Evolutionary conservation across 345 rosid species (phyloP).

Genomic region (Microcos paniculata): DNA sequence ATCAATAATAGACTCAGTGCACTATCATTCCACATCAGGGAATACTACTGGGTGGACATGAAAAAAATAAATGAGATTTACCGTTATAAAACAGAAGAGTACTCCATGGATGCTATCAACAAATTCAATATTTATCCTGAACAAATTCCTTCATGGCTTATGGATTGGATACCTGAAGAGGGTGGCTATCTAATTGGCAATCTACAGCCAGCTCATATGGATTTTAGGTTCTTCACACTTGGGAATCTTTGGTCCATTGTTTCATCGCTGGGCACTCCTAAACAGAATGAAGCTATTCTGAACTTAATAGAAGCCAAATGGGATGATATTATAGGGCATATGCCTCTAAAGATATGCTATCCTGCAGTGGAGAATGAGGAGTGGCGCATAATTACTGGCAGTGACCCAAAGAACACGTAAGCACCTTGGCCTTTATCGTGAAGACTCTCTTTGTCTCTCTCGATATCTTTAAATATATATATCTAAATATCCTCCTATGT

Average conservation of each 20-base stretch:
- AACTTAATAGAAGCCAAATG: conserved; percentile 76
- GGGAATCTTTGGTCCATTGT: conserved; percentile 87
- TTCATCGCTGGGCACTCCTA: conserved; percentile 77
- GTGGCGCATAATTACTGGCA: conserved; percentile 94
- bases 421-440: conserved; percentile 16
- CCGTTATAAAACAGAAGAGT: conserved; percentile 88
- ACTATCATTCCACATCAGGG: conserved; percentile 83
- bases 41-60: conserved; percentile 86
- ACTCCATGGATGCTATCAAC: conserved; percentile 78
- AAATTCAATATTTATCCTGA: conserved; percentile 92
- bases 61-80: conserved; percentile 86
- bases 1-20: conserved; percentile 83
- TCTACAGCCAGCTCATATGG: conserved; percentile 88
- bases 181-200: conserved; percentile 85
- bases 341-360: conserved; percentile 92
- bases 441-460: neutral
- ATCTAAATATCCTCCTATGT: neutral
- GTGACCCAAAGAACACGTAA: conserved; percentile 98
- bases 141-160: conserved; percentile 83
- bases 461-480: neutral
- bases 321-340: conserved; percentile 73
- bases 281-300: conserved; percentile 68
- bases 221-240: conserved; percentile 79
- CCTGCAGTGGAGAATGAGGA: conserved; percentile 89
- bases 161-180: conserved; percentile 86